phyloP scores from a whole-genome alignment of 345 rosid genomes.

The Zanthoxylum bungeanum region DNA sequence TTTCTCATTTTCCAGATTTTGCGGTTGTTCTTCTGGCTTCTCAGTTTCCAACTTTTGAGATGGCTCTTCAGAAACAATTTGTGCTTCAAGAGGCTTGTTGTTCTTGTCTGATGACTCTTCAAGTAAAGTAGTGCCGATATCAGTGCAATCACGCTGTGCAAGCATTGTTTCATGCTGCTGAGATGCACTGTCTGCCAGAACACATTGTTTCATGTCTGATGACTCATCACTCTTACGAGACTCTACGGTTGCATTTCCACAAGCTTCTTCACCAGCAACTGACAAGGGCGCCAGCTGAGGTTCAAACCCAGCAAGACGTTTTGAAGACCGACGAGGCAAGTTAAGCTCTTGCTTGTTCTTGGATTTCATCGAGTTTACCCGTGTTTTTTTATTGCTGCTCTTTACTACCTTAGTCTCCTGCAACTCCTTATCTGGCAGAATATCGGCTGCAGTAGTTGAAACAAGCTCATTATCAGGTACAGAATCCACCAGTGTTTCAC shows the following conservation, averaged over 20 bases:
- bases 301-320: slow-evolving; percentile 23
- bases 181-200: background rate
- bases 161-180: slow-evolving; percentile 6
- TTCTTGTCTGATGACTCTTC: slow-evolving; percentile 17
- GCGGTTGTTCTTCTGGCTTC: slow-evolving; percentile 9
- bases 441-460: slow-evolving; percentile 19
- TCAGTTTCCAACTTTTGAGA: background rate
- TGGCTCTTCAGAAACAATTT: slow-evolving; percentile 10
- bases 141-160: slow-evolving; percentile 1
- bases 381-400: slow-evolving; percentile 7
- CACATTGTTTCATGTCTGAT: background rate
- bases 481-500: slow-evolving; percentile 24
- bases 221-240: slow-evolving; percentile 6
- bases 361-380: slow-evolving; percentile 3
- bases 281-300: slow-evolving; percentile 12
- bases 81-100: slow-evolving; percentile 9
- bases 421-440: slow-evolving; percentile 10
- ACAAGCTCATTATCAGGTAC: slow-evolving; percentile 4
- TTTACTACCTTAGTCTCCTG: slow-evolving; percentile 11
- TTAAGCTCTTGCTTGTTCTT: slow-evolving; percentile 11
- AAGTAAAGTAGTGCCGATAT: background rate
- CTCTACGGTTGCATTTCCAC: background rate
- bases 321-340: slow-evolving; percentile 27
- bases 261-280: slow-evolving; percentile 2
- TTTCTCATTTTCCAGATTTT: background rate